Conservation (phyloP, 2,329 filamentous ascomycete genomes). For the Chaetomiaceae sp. region DNA sequence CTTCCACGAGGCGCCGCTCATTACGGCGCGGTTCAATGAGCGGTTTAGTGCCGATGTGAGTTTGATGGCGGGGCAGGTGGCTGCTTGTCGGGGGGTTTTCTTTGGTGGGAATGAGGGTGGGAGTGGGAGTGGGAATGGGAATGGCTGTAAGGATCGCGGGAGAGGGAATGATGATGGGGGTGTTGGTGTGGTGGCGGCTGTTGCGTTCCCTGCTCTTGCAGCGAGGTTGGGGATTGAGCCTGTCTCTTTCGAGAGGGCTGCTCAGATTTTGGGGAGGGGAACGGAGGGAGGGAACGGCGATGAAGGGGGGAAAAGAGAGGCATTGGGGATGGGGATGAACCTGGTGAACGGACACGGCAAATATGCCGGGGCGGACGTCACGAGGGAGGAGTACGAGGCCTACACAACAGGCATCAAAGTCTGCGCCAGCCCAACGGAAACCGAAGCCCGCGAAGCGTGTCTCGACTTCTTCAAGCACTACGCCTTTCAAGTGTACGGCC, state of each 20-base stretch:
- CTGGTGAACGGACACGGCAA: slow-evolving; percentile 19
- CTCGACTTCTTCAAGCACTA: slow-evolving; percentile 25
- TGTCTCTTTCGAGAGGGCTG: neutral
- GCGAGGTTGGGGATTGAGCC: neutral
- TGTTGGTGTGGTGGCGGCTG: neutral
- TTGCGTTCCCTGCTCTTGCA: slow-evolving; percentile 20
- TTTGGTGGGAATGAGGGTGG: neutral
- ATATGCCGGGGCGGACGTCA: slow-evolving; percentile 12
- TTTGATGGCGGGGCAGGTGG: slow-evolving; percentile 12
- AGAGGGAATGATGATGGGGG: too few relatives aligned
- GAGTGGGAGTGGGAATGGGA: too few relatives aligned
- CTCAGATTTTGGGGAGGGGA: neutral
- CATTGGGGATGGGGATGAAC: slow-evolving; percentile 22
- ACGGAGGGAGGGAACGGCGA: neutral
- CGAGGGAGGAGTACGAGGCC: slow-evolving; percentile 17
- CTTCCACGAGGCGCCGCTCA: slow-evolving; percentile 27
- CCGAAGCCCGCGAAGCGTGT: slow-evolving; percentile 13
- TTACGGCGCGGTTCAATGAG: slow-evolving; percentile 26
- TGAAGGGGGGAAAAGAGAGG: too few relatives aligned
- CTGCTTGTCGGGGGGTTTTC: slow-evolving; percentile 7
- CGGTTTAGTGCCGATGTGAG: slow-evolving; percentile 12
- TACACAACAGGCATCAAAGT: slow-evolving; percentile 1
- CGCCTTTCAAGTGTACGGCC: slow-evolving; percentile 17
- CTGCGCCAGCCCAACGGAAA: neutral
- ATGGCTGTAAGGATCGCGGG: too few relatives aligned